Evolutionary conservation across 2,329 filamentous ascomycete species (phyloP).

Genomic region (Trichoderma breve): DNA sequence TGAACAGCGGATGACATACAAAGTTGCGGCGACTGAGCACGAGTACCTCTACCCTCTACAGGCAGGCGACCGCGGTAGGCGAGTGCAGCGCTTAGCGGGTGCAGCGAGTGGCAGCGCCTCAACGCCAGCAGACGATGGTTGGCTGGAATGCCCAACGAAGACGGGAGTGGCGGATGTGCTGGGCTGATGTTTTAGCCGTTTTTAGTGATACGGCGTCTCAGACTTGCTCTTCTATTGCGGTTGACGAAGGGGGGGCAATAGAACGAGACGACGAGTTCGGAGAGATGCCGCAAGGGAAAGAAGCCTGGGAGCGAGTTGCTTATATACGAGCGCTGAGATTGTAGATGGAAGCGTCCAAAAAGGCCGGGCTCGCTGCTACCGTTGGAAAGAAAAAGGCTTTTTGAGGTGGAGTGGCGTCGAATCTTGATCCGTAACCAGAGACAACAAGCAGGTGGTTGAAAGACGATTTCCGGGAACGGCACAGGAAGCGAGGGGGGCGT

Average conservation of each 20-base stretch:
- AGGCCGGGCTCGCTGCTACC: neutral
- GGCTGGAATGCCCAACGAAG: constrained; percentile 13
- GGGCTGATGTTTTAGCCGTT: constrained; percentile 13
- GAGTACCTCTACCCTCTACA: neutral
- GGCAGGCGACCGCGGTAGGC: neutral
- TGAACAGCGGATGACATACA: neutral
- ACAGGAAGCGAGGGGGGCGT: constrained; percentile 4
- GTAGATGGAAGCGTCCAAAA: neutral
- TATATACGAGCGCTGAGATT: neutral
- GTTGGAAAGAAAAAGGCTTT: neutral
- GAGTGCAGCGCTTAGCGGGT: neutral
- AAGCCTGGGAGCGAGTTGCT: neutral
- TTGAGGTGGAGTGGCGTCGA: neutral
- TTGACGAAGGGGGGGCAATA: neutral
- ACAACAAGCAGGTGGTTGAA: neutral
- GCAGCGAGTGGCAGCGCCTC: neutral
- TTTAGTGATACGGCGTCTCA: constrained; percentile 12
- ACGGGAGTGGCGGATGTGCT: constrained; percentile 17
- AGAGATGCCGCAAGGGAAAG: neutral
- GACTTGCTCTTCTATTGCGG: neutral
- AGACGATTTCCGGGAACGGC: constrained; percentile 18
- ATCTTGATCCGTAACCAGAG: constrained; percentile 3
- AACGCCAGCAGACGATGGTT: constrained; percentile 4
- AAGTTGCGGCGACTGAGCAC: neutral
- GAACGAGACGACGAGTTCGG: neutral